Base-by-base conservation (phyloP, 306 rosid species). In the Cucurbita maxima region DNA sequence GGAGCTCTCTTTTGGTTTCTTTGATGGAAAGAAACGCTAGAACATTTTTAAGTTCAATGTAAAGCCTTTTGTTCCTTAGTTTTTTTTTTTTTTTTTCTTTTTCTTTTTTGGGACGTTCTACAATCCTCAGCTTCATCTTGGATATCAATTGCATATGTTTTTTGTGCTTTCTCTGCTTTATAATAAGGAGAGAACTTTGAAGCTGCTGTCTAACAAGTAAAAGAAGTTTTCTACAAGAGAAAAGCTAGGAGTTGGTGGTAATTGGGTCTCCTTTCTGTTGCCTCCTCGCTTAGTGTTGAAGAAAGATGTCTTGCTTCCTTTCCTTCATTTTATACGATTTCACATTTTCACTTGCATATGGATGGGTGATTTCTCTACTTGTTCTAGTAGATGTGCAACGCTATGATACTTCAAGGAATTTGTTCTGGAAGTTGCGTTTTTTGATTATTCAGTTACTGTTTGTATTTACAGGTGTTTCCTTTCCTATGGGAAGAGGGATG, bases 401-500 rank as follows among this genome's bases (percentile, higher is more conserved):
- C 3, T 18, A 43, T 40, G 50, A 64, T 64, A 64, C 37, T 10
- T 36, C 36, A 5, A 52, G 10, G 78, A 41, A 37, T 77, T 64
- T 76, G 70, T 63, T 25, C 52, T 77, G 70, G 79, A 37, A 80
- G 76, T 71, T 80, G 62, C 75, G 34, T 44, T 9, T 50, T 8
- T 34, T 70, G 44, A 70, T 70, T 51, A 70, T 30, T 25, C 51
- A 15, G 34, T 16, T 74, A 16, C 44, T 85, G 74, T 68, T 77
- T 55, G 30, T 74, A 74, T 58, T 64, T 76, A 44, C 78, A 94
- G 99, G 96, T 77, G 86, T 94, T 76, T 85, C 97, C 85, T 94
- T 94, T 78, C 99, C 99, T 16, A 83, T 94, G 99, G 99, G 97
- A 61, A 95, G 79, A 79, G 97, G 99, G 79, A 83, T 95, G 90